Evolutionary conservation across 495 filamentous ascomycete species (phyloP), one percentile per base, ranked within the genome.

Genomic region (Daldinia vernicosa): DNA sequence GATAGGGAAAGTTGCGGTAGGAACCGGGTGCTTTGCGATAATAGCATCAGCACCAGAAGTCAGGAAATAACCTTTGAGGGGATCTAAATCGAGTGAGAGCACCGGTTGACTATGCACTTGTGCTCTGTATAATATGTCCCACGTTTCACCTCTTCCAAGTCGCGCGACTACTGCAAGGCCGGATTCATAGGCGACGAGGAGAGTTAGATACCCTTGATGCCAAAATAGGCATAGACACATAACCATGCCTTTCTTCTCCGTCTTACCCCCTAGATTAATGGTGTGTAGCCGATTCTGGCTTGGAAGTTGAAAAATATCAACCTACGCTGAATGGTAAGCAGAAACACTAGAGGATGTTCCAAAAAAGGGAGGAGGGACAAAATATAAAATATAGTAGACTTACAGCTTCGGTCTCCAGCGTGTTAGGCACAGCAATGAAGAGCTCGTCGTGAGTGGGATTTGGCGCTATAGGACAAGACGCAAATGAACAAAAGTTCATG

Each of bases 401-500:
- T 80, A 91, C 88, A 19, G 89, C 90, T 57, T 93, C 91, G 2
- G 92, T 93, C 47, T 89, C 87, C 1, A 94, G 78, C 1, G 90
- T 89, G 65, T 93, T 92, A 0, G 93, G 93, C 12, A 94, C 90
- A 0, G 91, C 92, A 63, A 95, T 76, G 11, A 94, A 79, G 14
- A 89, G 70, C 56, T 83, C 84, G 35, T 74, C 75, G 28, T 60
- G 35, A 26, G 58, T 35, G 19, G 43, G 61, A 57, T 60, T 60
- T 27, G 73, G 30, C 39, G 32, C 56, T 4, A 70, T 74, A 28
- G 75, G 70, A 68, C 88, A 91, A 63, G 88, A 87, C 4, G 91
- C 87, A 76, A 99, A 99, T 0, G 92, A 88, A 71, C 95, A 99
- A 76, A 98, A 99, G 78, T 98, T 99, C 78, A 98, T 86, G 15